Evolutionary conservation across 345 rosid genomes (phyloP).

Genomic region (Populus deltoides): DNA sequence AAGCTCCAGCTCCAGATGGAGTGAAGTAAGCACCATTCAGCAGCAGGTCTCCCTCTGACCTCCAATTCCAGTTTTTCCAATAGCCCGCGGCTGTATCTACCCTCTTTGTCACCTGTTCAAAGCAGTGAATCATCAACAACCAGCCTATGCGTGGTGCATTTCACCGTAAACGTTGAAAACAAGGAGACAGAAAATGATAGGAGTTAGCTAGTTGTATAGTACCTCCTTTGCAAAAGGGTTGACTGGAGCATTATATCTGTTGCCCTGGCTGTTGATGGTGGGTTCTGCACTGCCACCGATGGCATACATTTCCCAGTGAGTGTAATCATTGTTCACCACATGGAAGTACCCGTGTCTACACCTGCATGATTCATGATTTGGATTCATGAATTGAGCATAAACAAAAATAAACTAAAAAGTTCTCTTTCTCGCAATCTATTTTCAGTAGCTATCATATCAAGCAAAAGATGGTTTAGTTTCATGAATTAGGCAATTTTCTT

Average conservation of each 20-base stretch:
- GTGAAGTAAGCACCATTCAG: constrained; percentile 89
- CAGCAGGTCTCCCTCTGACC: constrained; percentile 84
- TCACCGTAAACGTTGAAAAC: neutral
- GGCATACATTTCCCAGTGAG: constrained; percentile 98
- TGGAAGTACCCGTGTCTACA: constrained; percentile 96
- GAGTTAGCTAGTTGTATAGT: neutral
- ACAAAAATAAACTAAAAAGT: too few relatives aligned
- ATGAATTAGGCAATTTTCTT: neutral
- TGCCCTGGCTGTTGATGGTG: constrained; percentile 95
- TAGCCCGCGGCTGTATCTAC: constrained; percentile 49
- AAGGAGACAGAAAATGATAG: neutral
- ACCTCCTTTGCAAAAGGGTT: constrained; percentile 89
- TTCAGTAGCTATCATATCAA: neutral
- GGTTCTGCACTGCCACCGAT: constrained; percentile 94
- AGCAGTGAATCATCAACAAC: neutral
- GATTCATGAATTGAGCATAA: constrained; percentile 5
- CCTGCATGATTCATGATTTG: constrained; percentile 40
- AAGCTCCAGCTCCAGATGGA: constrained; percentile 76
- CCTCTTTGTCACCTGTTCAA: constrained; percentile 80
- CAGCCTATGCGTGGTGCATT: neutral
- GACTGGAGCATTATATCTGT: constrained; percentile 76
- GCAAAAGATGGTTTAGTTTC: neutral
- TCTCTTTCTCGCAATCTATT: too few relatives aligned
- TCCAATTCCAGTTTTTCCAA: constrained; percentile 91
- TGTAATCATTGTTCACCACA: constrained; percentile 94